Evolutionary conservation across 129 eudicot species (phyloP).

Genomic region (Ambrosia trifida): DNA sequence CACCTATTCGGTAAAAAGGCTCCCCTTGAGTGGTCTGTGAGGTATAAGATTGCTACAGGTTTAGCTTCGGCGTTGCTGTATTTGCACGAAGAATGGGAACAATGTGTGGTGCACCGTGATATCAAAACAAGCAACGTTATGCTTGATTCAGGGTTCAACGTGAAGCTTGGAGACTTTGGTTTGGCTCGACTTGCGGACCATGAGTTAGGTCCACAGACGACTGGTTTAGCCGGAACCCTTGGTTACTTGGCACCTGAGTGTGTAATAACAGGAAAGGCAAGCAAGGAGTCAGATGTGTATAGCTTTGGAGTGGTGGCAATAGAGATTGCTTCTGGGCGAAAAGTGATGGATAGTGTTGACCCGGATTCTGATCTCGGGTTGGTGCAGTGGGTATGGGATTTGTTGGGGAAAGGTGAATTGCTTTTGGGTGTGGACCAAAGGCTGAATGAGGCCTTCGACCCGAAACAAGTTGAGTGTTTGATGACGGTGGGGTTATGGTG

Average conservation of each 20-base stretch:
- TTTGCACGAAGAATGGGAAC: too few species aligned
- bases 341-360: slow-evolving; percentile 20
- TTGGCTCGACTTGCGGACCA: too few species aligned
- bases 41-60: too few species aligned
- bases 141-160: slow-evolving; percentile 62
- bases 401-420: slow-evolving; percentile 42
- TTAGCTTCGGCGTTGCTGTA: too few species aligned
- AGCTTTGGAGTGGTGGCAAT: slow-evolving; percentile 53
- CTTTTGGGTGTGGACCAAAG: slow-evolving; percentile 37
- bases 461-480: slow-evolving; percentile 38
- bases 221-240: slow-evolving; percentile 52
- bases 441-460: slow-evolving; percentile 24
- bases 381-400: slow-evolving; percentile 51
- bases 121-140: slow-evolving; percentile 53
- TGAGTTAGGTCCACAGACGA: too few species aligned
- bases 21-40: slow-evolving; percentile 20
- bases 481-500: slow-evolving; percentile 30
- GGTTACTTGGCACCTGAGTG: slow-evolving; percentile 70
- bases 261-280: slow-evolving; percentile 18
- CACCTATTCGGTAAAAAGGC: slow-evolving; percentile 47
- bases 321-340: slow-evolving; percentile 53
- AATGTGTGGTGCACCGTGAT: too few species aligned
- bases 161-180: slow-evolving; percentile 52
- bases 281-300: too few species aligned
- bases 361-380: slow-evolving; percentile 33